Base-by-base conservation (phyloP, 176 grass and related monocot genomes). In the Bolboschoenus planiculmis region DNA sequence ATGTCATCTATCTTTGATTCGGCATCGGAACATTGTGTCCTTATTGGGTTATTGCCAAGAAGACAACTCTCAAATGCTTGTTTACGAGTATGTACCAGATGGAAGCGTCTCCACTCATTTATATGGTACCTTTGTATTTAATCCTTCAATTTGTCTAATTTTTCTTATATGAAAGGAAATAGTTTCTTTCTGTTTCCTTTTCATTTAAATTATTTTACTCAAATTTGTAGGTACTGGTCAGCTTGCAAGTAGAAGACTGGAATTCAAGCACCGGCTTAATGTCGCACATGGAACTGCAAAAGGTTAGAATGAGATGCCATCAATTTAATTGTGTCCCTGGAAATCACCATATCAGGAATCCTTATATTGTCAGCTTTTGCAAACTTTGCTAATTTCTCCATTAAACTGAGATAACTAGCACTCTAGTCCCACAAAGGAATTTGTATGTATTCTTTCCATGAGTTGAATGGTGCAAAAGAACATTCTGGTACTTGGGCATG, bases 261-360 rank as follows among this genome's bases (percentile, higher is more conserved):
- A 99, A 91, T 99, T 99, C 87, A 99, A 95, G 85, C 87, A 99
- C 67, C 89, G 93, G 77, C 93, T 99, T 89, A 91, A 83, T n/a
- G 86, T 99, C 88, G 97, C 97, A 78, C 88, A 89, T 93, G 91
- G 97, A 70, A 73, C 92, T 66, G 92, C 97, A 60, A 99, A 95
- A 95, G 97, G 97, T 90, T 47, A 79, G 78, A 43, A 74, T 86
- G 67, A 60, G 34, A 81, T 62, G 54, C 27, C 40, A 2, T 42
- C 26, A 14, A 61, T 40, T 81, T 35, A 55, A 55, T 53, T 40
- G 54, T 24, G 34, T 27, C 29, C 44, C 18, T 27, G 10, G 43
- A 48, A 77, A 78, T 66, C 1, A 36, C 62, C 31, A 29, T 27
- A 58, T 74, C 13, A 7, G 7, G 10, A 74, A 29, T 47, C 23